phyloP scores from a whole-genome alignment of 306 rosid genomes.

The Glycine soja region DNA sequence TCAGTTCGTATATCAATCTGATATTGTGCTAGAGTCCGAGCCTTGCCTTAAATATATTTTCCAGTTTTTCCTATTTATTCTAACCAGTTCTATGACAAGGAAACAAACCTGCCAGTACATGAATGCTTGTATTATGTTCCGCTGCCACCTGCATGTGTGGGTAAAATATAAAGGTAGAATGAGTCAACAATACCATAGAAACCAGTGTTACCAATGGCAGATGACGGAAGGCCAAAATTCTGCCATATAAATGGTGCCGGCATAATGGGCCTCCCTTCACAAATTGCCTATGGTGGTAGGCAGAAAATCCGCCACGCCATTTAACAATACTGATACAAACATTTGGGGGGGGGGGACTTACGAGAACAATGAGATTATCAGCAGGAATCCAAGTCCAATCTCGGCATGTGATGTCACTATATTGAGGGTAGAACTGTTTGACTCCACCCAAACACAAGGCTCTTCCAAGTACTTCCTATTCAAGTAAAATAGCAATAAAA shows the following conservation, averaged over 20 bases:
- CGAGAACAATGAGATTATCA: slow-evolving; percentile 84
- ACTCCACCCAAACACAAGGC: slow-evolving; percentile 94
- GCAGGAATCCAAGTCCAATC: slow-evolving; percentile 91
- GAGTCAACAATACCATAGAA: slow-evolving; percentile 27
- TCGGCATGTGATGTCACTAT: slow-evolving; percentile 89
- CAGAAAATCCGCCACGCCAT: no score
- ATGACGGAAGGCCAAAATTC: no score
- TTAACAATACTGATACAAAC: no score
- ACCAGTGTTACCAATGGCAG: not conserved
- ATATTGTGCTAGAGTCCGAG: no score
- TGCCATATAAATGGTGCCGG: no score
- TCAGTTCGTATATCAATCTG: no score
- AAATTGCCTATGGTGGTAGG: no score
- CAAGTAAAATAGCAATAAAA: slow-evolving; percentile 11
- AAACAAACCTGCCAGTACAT: slow-evolving; percentile 94
- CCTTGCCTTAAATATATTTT: not conserved
- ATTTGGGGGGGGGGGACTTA: slow-evolving; percentile 47
- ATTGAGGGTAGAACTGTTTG: slow-evolving; percentile 78
- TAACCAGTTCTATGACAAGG: not conserved
- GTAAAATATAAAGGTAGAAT: slow-evolving; percentile 15
- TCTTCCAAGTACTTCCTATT: slow-evolving; percentile 93
- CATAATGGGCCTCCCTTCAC: no score
- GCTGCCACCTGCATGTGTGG: slow-evolving; percentile 77
- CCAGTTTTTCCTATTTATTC: not conserved
- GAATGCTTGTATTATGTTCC: slow-evolving; percentile 85